phyloP scores from a whole-genome alignment of 2,329 filamentous ascomycete species.

The Pseudogymnoascus sp. region DNA sequence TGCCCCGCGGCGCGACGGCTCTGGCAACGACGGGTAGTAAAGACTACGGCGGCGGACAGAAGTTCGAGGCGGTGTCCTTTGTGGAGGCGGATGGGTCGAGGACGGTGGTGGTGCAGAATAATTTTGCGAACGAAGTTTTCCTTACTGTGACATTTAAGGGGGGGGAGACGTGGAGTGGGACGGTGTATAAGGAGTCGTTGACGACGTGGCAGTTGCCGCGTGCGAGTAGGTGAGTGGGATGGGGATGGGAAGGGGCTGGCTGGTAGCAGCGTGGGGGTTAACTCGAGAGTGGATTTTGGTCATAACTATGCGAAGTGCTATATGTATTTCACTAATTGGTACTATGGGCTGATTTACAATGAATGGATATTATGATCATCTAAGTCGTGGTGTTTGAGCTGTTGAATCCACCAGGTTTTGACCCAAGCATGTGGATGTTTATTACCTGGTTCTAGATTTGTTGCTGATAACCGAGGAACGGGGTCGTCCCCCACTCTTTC shows the following conservation, averaged over 20 bases:
- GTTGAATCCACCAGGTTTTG: background rate
- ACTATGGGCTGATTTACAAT: background rate
- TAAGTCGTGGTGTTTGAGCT: background rate
- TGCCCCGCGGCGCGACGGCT: slow-evolving; percentile 38
- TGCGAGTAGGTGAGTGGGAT: background rate
- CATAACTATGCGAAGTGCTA: background rate
- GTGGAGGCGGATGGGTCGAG: slow-evolving; percentile 40
- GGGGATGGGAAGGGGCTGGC: background rate
- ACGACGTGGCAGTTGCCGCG: slow-evolving; percentile 30
- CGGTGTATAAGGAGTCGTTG: slow-evolving; percentile 30
- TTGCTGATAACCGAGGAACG: background rate
- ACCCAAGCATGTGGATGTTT: background rate
- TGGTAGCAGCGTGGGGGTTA: background rate
- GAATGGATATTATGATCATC: background rate
- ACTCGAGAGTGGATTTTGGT: background rate
- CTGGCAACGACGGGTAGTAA: slow-evolving; percentile 39
- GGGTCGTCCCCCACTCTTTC: background rate
- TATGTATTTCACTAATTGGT: background rate
- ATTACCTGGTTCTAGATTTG: background rate
- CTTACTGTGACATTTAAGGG: slow-evolving; percentile 31
- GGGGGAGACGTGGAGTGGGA: slow-evolving; percentile 35
- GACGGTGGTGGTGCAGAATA: slow-evolving; percentile 42
- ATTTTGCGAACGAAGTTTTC: slow-evolving; percentile 39
- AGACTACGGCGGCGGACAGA: slow-evolving; percentile 33
- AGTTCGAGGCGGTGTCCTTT: slow-evolving; percentile 40